Conservation (phyloP, 768 basidiomycete genomes). For the Tylopilus subfusipes region DNA sequence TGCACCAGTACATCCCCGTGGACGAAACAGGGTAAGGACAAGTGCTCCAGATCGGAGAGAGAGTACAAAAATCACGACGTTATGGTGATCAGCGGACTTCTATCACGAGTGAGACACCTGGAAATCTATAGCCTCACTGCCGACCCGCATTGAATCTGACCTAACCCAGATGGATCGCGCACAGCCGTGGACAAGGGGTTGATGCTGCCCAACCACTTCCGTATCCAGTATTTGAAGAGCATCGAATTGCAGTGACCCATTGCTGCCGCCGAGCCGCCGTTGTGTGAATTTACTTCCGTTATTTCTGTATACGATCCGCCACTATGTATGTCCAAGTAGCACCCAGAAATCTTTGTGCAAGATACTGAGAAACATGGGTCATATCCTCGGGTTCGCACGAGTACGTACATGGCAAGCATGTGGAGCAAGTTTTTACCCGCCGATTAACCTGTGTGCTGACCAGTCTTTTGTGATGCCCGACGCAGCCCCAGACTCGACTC, state of each 20-base stretch:
- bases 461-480: too few species aligned
- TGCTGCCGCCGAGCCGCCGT: neutral
- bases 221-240: conserved; percentile 55
- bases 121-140: neutral
- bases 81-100: conserved; percentile 70
- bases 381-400: too few species aligned
- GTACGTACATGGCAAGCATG: too few species aligned
- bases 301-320: neutral
- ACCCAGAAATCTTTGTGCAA: neutral
- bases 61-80: conserved; percentile 82
- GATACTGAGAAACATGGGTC: too few species aligned
- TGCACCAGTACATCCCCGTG: conserved; percentile 66
- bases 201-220: conserved; percentile 57
- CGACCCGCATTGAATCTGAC: neutral
- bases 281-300: neutral
- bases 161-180: conserved; percentile 78
- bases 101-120: conserved; percentile 64
- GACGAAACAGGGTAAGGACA: conserved; percentile 41
- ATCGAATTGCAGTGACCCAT: conserved; percentile 35
- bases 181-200: conserved; percentile 65
- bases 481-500: too few species aligned
- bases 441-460: too few species aligned
- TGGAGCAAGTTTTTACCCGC: too few species aligned
- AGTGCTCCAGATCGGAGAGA: conserved; percentile 60
- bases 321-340: too few species aligned